Conservation (phyloP, 306 rosid genomes). For the Cucumis cinereus region DNA sequence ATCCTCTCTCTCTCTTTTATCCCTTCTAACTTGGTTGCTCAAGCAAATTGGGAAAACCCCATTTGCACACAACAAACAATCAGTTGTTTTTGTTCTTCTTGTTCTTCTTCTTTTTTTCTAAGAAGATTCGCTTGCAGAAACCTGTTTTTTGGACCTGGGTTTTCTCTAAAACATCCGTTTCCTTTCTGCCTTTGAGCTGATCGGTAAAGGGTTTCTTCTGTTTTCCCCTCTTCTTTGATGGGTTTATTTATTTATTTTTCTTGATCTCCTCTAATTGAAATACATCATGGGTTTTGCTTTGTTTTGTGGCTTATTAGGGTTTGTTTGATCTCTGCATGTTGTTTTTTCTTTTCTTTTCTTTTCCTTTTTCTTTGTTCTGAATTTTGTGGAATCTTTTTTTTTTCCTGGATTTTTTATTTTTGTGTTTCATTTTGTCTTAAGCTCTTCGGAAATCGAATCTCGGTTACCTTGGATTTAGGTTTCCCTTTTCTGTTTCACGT, state of each 20-base stretch:
- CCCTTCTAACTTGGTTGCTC: neutral
- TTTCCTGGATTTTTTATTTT: neutral
- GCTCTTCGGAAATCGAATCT: neutral
- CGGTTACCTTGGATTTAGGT: neutral
- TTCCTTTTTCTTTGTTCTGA: neutral
- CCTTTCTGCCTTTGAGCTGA: neutral
- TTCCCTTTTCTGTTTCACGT: neutral
- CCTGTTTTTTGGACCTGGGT: neutral
- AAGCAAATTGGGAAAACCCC: neutral
- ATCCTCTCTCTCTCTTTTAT: neutral
- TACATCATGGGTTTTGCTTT: neutral
- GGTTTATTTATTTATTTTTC: neutral
- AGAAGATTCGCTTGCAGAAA: neutral
- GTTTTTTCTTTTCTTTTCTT: neutral
- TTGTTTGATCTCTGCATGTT: constrained; percentile 3
- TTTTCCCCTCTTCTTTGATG: neutral
- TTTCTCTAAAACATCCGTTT: neutral
- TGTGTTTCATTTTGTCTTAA: neutral
- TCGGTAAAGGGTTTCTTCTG: constrained; percentile 6
- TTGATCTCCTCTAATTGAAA: neutral
- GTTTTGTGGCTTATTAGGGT: neutral
- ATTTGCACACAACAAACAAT: neutral
- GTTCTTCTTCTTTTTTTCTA: neutral
- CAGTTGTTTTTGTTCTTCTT: neutral
- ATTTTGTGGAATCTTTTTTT: neutral